Evolutionary conservation across 495 filamentous ascomycete species (phyloP).

Genomic region (Penicillium egyptiacum): DNA sequence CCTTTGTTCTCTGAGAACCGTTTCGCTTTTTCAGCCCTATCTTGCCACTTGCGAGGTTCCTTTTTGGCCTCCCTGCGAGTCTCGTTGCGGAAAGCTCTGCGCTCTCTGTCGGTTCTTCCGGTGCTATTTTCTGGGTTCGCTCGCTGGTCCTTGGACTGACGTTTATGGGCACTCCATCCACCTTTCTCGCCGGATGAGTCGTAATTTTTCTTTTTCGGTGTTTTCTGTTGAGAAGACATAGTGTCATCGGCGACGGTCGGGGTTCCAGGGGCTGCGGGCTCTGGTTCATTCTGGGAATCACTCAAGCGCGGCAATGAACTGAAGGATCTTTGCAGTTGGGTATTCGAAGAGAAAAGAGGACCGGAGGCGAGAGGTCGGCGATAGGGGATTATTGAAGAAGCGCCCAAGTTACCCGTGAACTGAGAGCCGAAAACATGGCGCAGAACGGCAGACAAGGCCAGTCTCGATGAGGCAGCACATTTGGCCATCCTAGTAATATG

Average conservation of each 20-base stretch:
- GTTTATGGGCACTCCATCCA: constrained; percentile 6
- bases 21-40: constrained; percentile 13
- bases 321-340: constrained; percentile 16
- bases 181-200: neutral
- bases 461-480: constrained; percentile 26
- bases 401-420: constrained; percentile 15
- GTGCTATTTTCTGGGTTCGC: neutral
- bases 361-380: constrained; percentile 7
- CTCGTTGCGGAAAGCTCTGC: constrained; percentile 9
- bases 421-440: constrained; percentile 29
- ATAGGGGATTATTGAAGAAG: constrained; percentile 8
- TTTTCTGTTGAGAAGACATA: neutral
- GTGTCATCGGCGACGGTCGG: neutral
- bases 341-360: constrained; percentile 4
- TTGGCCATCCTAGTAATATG: constrained; percentile 18
- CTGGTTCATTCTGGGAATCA: neutral
- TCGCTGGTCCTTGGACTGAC: neutral
- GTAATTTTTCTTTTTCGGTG: neutral
- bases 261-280: neutral
- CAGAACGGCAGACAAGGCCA: constrained; percentile 27
- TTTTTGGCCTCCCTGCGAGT: constrained; percentile 4
- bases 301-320: constrained; percentile 8
- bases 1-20: constrained; percentile 21
- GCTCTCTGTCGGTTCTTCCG: constrained; percentile 7
- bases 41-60: constrained; percentile 12